phyloP scores from a whole-genome alignment of 2,329 filamentous ascomycete species.

The Trichoderma citrinoviride region DNA sequence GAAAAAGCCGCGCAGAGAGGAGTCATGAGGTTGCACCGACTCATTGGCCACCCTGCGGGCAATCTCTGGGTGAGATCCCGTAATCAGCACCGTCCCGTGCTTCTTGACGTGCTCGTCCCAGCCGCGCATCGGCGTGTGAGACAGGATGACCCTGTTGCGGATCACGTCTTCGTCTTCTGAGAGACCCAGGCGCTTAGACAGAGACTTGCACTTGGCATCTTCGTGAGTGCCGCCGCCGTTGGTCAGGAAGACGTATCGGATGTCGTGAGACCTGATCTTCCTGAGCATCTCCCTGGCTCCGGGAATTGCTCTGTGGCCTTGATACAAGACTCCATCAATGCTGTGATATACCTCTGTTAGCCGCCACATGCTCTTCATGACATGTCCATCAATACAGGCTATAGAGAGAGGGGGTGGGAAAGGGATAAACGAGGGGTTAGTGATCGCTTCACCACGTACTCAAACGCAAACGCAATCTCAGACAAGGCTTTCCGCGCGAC shows the following conservation, averaged over 20 bases:
- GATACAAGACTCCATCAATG: conserved; percentile 94
- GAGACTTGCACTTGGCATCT: conserved; percentile 37
- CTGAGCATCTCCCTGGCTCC: conserved; percentile 71
- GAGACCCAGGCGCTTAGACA: conserved; percentile 35
- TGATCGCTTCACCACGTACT: conserved; percentile 30
- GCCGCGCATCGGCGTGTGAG: conserved; percentile 81
- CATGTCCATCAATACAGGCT: not conserved
- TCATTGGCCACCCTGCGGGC: conserved; percentile 71
- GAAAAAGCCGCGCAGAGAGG: not conserved
- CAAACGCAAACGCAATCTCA: conserved; percentile 40
- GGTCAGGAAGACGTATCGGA: conserved; percentile 92
- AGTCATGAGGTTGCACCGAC: conserved; percentile 35
- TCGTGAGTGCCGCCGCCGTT: conserved; percentile 92
- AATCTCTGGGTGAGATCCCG: conserved; percentile 64
- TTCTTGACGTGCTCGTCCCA: conserved; percentile 43
- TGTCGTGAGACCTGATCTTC: conserved; percentile 68
- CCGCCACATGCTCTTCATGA: not conserved
- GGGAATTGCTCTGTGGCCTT: conserved; percentile 73
- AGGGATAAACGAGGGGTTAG: not conserved
- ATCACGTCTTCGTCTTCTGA: conserved; percentile 36
- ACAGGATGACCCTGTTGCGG: conserved; percentile 59
- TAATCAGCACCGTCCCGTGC: conserved; percentile 63
- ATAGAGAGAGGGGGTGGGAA: too few species aligned
- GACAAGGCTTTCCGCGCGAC: conserved; percentile 30
- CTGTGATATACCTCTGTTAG: conserved; percentile 30